Percentiles rank a stretch among this genome's conserved stretches.
These are phyloP conservation scores for Hypholoma fasciculare DNA, from an alignment of 768 basidiomycete genomes.

Conservation along the genomic window DNA sequence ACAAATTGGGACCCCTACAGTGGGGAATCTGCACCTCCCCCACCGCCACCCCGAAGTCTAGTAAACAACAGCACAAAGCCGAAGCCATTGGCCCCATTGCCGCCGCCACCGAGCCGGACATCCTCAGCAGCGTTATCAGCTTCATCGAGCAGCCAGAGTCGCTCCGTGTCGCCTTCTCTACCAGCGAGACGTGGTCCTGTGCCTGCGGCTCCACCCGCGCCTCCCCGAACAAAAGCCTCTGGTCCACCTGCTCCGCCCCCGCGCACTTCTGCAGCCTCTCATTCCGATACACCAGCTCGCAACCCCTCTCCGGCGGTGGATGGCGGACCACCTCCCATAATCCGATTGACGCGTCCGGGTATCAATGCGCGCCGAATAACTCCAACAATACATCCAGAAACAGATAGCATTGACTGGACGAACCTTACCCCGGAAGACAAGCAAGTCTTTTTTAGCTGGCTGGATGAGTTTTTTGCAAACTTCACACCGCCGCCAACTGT, in stretches of 20 bases:
- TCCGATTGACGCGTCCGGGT: conserved; percentile 31
- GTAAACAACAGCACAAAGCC: conserved; percentile 33
- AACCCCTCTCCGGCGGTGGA: neutral
- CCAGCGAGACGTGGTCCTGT: conserved; percentile 10
- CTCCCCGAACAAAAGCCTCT: conserved; percentile 17
- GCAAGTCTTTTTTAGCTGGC: conserved; percentile 71
- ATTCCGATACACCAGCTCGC: conserved; percentile 5
- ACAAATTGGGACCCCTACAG: conserved; percentile 67
- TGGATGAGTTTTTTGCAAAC: conserved; percentile 77
- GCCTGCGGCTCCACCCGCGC: conserved; percentile 24
- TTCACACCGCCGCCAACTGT: conserved; percentile 16
- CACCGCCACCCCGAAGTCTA: conserved; percentile 40
- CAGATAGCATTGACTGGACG: conserved; percentile 59
- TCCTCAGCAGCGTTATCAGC: conserved; percentile 17
- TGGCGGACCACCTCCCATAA: conserved; percentile 31
- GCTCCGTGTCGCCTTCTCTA: conserved; percentile 12
- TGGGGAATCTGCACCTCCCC: conserved; percentile 49
- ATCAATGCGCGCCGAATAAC: conserved; percentile 9
- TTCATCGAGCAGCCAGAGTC: conserved; percentile 6
- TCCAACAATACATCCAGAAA: conserved; percentile 4
- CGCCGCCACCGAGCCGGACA: conserved; percentile 39
- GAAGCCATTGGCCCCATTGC: conserved; percentile 20
- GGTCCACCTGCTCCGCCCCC: conserved; percentile 21
- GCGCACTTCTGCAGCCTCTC: conserved; percentile 16
- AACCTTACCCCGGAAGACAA: conserved; percentile 71